A percentile compares a stretch with the other conserved stretches of the same genome.
phyloP scores from a whole-genome alignment of 768 basidiomycete genomes.

The Podaxis sp. region DNA sequence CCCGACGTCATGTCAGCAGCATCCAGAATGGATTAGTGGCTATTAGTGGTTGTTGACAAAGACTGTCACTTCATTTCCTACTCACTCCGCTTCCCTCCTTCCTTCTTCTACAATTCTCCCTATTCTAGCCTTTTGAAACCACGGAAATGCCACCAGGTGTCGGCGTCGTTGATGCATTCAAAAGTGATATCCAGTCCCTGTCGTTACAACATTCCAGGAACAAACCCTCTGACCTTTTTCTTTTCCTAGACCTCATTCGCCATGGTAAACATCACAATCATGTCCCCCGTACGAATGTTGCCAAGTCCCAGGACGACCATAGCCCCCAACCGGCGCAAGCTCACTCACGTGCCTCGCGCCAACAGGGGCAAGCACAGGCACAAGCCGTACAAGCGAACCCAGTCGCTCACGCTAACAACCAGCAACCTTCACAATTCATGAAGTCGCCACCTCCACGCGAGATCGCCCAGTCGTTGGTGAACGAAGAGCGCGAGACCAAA shows the following conservation, averaged over 20 bases:
- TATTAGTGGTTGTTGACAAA: neutral
- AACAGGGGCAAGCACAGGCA: constrained; percentile 27
- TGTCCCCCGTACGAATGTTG: constrained; percentile 16
- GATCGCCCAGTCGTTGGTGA: constrained; percentile 63
- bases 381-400: constrained; percentile 20
- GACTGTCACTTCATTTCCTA: neutral
- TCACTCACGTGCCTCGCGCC: constrained; percentile 22
- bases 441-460: constrained; percentile 29
- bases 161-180: constrained; percentile 81
- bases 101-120: neutral
- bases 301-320: constrained; percentile 14
- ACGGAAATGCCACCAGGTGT: constrained; percentile 50
- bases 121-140: neutral
- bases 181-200: constrained; percentile 49
- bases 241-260: constrained; percentile 65
- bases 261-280: constrained; percentile 70
- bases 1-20: constrained; percentile 1
- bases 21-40: constrained; percentile 3
- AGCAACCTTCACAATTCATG: constrained; percentile 20
- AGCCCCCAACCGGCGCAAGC: constrained; percentile 16
- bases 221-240: constrained; percentile 15
- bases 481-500: constrained; percentile 71
- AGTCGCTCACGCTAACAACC: constrained; percentile 21
- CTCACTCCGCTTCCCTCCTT: neutral
- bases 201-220: constrained; percentile 6